Base-by-base conservation (phyloP, 495 filamentous ascomycete genomes). In the Lepidopterella palustris region DNA sequence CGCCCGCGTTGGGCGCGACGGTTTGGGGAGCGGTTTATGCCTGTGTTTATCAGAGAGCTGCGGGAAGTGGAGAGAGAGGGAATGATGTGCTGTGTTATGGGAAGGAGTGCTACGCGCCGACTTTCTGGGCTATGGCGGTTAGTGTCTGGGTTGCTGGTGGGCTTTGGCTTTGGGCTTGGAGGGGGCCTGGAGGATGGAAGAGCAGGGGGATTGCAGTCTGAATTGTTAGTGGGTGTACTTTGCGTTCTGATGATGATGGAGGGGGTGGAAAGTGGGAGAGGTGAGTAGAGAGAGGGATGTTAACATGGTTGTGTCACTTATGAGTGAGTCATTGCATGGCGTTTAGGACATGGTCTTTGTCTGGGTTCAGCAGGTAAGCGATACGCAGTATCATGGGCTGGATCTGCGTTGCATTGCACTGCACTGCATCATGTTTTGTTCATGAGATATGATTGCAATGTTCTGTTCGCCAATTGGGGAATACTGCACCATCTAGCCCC, bases 21-120 rank as follows among this genome's bases (percentile, higher is more conserved):
- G 76, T 91, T 9, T 98, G 89, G 90, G 89, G 93, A 0, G 63
- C 88, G 3, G 73, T 96, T 11, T 98, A 96, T 68, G 85, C 85
- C 6, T 80, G 76, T 0, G 85, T 89, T 4, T 98, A 97, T 71
- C 85, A 96, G 69, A 21, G 73, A 69, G 55, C 65, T 61, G 57
- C 71, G 60, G 61, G 35, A 15, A 55, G 59, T n/a, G 60, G 51
- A 0, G 62, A 64, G 45, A 66, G 55, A 26, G 70, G 69, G 5
- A 73, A 77, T 21, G 78, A 82, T 66, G 71, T 77, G 21, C 72
- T 86, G 49, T 89, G 85, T 67, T 88, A 87, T 71, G 93, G 92
- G 11, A 80, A 76, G 65, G 70, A 76, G 57, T 98, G 93, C 75
- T 97, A 92, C 73, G 84, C 84, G 28, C 64, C 71, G 0, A 84